Evolutionary conservation across 2,329 filamentous ascomycete species (phyloP), one percentile per base, ranked within the genome.

Genomic region (Aspergillus tamarii): DNA sequence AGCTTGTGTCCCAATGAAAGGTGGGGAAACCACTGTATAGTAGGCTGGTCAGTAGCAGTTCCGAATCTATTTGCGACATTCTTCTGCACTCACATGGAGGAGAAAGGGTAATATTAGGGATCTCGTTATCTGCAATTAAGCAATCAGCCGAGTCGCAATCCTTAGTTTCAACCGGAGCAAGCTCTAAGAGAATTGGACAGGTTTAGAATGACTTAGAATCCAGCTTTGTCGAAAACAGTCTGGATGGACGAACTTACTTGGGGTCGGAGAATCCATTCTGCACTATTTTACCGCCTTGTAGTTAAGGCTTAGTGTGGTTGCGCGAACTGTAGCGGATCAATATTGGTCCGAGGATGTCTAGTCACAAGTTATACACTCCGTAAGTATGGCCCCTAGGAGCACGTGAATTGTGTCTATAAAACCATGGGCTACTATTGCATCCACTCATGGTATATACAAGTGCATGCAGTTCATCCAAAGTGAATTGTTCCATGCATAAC

Each of bases 251-350:
- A 68, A 70, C 69, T 70, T 61, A 65, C 67, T 56, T 59, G 67
- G 68, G 52, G 59, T 69, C 39, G 56, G 57, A 65, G 62, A 59
- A 58, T 54, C 55, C 59, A 70, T 77, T 77, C 62, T 77, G 74
- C 74, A 69, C 2, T 1, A 0, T 2, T 9, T 60, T 28, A 75
- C 74, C 75, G 74, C 75, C 69, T 71, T 48, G 11, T 55, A 39
- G 54, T 68, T 65, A 50, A 6, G 52, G 64, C 54, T 41, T 69
- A 65, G 67, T 57, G 46, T 23, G 34, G 3, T 21, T 19, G 48
- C 16, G 56, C 54, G 62, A 57, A 32, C 11, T 23, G 7, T 14
- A 11, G 30, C n/a, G 64, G 64, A 65, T 46, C 21, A 62, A 60
- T 30, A 19, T 66, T 66, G n/a, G 23, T 30, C 64, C 60, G 59